phyloP scores from a whole-genome alignment of 129 eudicot species.

The Kitagawia praeruptora region DNA sequence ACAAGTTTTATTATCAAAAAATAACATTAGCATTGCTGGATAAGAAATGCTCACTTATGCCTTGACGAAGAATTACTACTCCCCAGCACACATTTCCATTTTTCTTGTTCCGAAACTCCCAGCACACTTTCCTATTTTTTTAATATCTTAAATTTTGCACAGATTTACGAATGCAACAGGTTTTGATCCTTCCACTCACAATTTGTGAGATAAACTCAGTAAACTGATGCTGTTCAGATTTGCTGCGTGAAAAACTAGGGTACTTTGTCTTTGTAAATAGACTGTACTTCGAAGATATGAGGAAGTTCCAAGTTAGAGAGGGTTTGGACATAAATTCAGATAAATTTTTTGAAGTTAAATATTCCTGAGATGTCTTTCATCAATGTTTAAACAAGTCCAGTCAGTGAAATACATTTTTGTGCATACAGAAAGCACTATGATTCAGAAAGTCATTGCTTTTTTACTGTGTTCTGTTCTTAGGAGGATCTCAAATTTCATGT shows the following conservation, averaged over 20 bases:
- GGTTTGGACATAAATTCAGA: background rate
- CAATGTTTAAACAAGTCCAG: background rate
- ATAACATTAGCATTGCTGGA: background rate
- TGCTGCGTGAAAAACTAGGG: background rate
- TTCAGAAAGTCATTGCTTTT: background rate
- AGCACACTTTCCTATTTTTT: background rate
- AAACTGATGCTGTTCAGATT: background rate
- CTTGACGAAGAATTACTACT: background rate
- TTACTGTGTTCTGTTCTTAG: background rate
- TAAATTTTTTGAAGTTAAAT: too few species aligned
- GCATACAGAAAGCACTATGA: background rate
- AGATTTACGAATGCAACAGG: background rate
- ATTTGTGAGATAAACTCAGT: background rate
- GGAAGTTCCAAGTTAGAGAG: background rate
- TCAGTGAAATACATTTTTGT: background rate
- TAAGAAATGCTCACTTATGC: background rate
- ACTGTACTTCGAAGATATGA: background rate
- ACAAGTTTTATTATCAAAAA: background rate
- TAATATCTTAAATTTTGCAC: background rate
- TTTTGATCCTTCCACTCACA: background rate
- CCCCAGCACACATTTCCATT: background rate
- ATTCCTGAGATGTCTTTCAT: background rate
- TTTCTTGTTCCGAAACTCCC: background rate
- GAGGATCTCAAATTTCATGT: background rate
- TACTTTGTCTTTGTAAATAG: background rate